Conservation (phyloP, 2,329 filamentous ascomycete species). For the Berkeleyomyces basicola region DNA sequence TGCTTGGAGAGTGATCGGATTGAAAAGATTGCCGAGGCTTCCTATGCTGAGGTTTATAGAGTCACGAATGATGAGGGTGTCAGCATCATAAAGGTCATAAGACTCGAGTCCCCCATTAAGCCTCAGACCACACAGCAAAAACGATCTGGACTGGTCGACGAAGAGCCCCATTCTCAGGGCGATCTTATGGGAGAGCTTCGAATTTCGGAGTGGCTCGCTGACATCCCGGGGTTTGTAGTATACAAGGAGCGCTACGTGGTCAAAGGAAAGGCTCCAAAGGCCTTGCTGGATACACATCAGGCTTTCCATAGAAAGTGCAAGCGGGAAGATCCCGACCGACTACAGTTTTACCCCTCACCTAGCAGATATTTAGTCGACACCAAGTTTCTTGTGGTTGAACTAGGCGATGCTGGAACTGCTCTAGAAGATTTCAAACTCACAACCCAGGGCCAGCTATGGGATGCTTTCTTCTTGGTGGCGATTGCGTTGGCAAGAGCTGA, state of each 20-base stretch:
- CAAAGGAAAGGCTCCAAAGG: slow-evolving; percentile 35
- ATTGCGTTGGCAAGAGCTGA: slow-evolving; percentile 45
- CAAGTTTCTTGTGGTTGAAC: slow-evolving; percentile 42
- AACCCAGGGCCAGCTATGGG: slow-evolving; percentile 39
- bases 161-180: slow-evolving; percentile 37
- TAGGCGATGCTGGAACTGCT: slow-evolving; percentile 44
- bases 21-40: slow-evolving; percentile 49
- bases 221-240: slow-evolving; percentile 47
- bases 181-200: slow-evolving; percentile 42
- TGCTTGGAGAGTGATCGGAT: slow-evolving; percentile 36
- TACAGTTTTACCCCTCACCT: slow-evolving; percentile 47
- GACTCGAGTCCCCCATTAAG: slow-evolving; percentile 40
- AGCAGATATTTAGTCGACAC: slow-evolving; percentile 41
- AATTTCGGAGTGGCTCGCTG: slow-evolving; percentile 47
- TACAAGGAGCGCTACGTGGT: slow-evolving; percentile 50
- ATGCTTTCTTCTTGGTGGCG: slow-evolving; percentile 43
- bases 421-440: slow-evolving; percentile 40
- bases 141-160: slow-evolving; percentile 37
- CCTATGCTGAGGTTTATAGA: slow-evolving; percentile 49
- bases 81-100: slow-evolving; percentile 49
- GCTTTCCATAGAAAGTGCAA: slow-evolving; percentile 37
- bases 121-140: slow-evolving; percentile 40
- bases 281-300: slow-evolving; percentile 43
- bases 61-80: slow-evolving; percentile 41
- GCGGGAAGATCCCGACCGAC: slow-evolving; percentile 36